A percentile compares a stretch with the other conserved stretches of the same genome.
Evolutionary conservation across 257 asterid genomes (phyloP).

Genomic region (Haberlea rhodopensis): DNA sequence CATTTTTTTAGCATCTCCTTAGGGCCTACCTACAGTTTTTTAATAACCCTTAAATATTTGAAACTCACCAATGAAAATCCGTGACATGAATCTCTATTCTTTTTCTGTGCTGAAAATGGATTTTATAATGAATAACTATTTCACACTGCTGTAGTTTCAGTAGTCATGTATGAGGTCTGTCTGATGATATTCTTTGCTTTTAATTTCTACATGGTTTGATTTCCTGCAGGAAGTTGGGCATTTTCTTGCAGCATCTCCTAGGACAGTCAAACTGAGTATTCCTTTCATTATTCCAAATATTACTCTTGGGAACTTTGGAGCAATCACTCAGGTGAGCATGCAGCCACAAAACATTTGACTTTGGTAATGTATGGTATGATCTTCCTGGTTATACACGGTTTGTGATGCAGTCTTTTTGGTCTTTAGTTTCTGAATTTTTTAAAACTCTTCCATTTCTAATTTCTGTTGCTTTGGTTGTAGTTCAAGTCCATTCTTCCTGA

Average conservation of each 20-base stretch:
- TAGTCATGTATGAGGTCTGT: not conserved
- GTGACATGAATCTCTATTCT: not conserved
- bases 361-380: conserved; percentile 15
- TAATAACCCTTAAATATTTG: too few species aligned
- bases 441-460: conserved; percentile 5
- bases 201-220: conserved; percentile 42
- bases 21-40: too few species aligned
- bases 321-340: conserved; percentile 76
- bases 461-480: conserved; percentile 43
- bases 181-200: conserved; percentile 11
- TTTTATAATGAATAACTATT: not conserved
- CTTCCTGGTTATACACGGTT: conserved; percentile 1
- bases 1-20: not conserved
- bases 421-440: conserved; percentile 7
- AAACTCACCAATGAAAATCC: not conserved
- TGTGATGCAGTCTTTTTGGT: conserved; percentile 8
- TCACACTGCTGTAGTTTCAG: not conserved
- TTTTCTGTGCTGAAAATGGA: not conserved
- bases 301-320: conserved; percentile 97
- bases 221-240: conserved; percentile 95
- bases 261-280: conserved; percentile 82
- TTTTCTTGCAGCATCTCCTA: conserved; percentile 81
- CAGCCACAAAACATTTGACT: conserved; percentile 5
- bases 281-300: conserved; percentile 91
- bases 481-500: conserved; percentile 97